Conservation (phyloP, 352 stramenopile species). For the Pythium guiyangense region DNA sequence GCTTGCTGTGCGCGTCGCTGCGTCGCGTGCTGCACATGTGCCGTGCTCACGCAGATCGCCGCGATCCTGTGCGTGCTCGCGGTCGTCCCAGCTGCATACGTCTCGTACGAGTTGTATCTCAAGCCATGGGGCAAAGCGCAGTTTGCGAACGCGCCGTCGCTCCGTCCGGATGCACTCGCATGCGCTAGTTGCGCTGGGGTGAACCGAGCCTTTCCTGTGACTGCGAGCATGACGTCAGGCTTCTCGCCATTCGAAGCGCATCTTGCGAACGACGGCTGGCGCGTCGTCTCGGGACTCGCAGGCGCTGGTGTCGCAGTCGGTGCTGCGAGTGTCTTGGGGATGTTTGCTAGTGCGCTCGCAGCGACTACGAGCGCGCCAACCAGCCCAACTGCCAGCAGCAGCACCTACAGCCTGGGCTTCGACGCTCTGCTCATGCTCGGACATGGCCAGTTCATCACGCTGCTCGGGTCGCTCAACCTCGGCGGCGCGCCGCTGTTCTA, state of each 20-base stretch:
- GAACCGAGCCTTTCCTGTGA: conserved; percentile 41
- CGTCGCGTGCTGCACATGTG: conserved; percentile 17
- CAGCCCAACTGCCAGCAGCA: conserved; percentile 7
- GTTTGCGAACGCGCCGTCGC: conserved; percentile 5
- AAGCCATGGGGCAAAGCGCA: conserved; percentile 43
- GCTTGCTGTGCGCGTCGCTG: not conserved
- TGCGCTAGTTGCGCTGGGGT: conserved; percentile 41
- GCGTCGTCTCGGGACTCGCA: conserved; percentile 21
- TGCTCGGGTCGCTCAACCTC: conserved; percentile 36
- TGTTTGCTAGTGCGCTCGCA: conserved; percentile 9
- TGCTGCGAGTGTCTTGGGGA: conserved; percentile 16
- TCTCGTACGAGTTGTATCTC: conserved; percentile 40
- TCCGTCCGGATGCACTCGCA: conserved; percentile 14
- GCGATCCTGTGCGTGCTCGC: conserved; percentile 25
- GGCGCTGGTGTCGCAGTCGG: conserved; percentile 27
- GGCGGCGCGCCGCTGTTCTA: conserved; percentile 39
- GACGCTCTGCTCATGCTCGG: conserved; percentile 31
- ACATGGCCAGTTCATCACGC: conserved; percentile 49
- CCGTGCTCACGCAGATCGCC: conserved; percentile 24
- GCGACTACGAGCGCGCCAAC: conserved; percentile 14
- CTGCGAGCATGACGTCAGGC: conserved; percentile 14
- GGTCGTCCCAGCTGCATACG: conserved; percentile 29
- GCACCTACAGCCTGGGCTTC: conserved; percentile 17
- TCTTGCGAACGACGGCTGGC: conserved; percentile 40
- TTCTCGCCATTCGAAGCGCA: conserved; percentile 31